Evolutionary conservation across 495 filamentous ascomycete genomes (phyloP).

Genomic region (Penicillium nucicola): DNA sequence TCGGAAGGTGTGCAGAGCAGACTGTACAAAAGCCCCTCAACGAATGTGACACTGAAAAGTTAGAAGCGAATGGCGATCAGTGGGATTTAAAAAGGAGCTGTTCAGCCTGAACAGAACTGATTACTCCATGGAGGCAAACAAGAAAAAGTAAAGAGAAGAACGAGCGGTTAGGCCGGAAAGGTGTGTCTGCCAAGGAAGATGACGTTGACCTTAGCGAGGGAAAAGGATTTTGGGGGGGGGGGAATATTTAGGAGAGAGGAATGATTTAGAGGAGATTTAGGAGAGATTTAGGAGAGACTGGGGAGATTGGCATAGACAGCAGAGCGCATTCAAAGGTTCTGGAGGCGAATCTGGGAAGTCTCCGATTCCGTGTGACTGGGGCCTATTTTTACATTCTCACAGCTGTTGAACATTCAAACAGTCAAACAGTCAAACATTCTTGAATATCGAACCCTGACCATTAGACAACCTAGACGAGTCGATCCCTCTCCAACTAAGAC

Average conservation of each 20-base stretch:
- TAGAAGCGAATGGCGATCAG: background rate
- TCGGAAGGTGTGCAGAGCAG: constrained; percentile 1
- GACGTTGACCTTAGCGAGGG: background rate
- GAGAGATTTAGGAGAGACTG: too few species aligned
- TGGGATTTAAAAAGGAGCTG: constrained; percentile 3
- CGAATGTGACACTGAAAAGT: constrained; percentile 4
- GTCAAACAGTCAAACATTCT: too few species aligned
- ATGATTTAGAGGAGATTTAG: too few species aligned
- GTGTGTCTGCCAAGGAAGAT: constrained; percentile 5
- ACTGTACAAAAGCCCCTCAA: background rate
- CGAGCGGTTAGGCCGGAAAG: constrained; percentile 2
- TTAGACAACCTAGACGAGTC: too few species aligned
- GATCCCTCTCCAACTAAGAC: too few species aligned
- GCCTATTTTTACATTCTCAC: background rate
- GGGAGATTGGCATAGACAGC: too few species aligned
- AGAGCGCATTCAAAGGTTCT: too few species aligned
- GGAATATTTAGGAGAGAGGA: background rate
- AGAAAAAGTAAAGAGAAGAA: background rate
- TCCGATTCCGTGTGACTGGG: background rate
- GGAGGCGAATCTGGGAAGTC: background rate
- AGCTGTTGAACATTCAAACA: too few species aligned
- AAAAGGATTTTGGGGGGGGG: too few species aligned
- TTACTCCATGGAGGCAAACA: constrained; percentile 4
- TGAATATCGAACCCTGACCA: too few species aligned
- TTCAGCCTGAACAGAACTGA: background rate